Evolutionary conservation across 2,329 filamentous ascomycete species (phyloP).

Genomic region (Fusarium pseudonygamai): DNA sequence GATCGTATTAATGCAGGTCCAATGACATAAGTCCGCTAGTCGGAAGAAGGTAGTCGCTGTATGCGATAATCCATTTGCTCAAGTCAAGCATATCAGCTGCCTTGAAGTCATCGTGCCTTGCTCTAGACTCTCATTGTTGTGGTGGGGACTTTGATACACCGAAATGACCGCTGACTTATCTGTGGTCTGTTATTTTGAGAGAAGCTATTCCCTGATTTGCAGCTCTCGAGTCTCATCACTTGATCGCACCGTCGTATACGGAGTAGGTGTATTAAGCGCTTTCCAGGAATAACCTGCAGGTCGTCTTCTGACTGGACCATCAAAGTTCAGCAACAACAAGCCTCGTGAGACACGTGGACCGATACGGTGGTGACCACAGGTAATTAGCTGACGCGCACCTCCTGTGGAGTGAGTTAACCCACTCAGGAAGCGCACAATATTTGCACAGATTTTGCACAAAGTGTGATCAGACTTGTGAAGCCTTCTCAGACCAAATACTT

Average conservation of each 20-base stretch:
- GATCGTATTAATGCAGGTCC: slow-evolving; percentile 21
- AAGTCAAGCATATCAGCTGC: not conserved
- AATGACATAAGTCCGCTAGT: not conserved
- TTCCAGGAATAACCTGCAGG: not conserved
- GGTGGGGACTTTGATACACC: not conserved
- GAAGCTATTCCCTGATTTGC: not conserved
- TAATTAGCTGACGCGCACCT: slow-evolving; percentile 23
- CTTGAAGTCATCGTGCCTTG: not conserved
- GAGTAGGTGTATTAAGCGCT: not conserved
- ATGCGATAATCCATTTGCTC: not conserved
- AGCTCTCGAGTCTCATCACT: not conserved
- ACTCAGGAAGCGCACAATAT: not conserved
- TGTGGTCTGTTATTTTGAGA: not conserved
- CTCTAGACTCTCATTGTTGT: not conserved
- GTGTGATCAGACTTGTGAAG: slow-evolving; percentile 12
- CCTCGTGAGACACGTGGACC: slow-evolving; percentile 28
- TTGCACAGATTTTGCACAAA: slow-evolving; percentile 20
- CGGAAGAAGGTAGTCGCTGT: not conserved
- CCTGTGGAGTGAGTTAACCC: not conserved
- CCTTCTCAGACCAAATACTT: not conserved
- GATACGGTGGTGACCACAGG: slow-evolving; percentile 1
- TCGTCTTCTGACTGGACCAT: slow-evolving; percentile 9
- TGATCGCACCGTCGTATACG: not conserved
- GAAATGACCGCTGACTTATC: slow-evolving; percentile 5
- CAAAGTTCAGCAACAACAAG: slow-evolving; percentile 7